Conservation (phyloP, 371 early-diverging fungal species). For the Saksenaea oblongispora region DNA sequence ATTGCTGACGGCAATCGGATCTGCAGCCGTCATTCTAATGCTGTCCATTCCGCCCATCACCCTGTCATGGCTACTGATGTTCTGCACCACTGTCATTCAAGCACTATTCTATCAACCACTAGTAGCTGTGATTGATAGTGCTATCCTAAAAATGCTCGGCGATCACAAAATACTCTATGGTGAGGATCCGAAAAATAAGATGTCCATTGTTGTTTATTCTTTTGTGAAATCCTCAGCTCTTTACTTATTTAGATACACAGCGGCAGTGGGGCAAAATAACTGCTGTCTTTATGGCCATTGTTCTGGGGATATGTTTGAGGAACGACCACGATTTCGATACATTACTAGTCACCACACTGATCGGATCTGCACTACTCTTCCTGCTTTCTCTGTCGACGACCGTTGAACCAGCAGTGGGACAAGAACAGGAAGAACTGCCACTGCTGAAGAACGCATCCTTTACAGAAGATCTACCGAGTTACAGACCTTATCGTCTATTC, state of each 20-base stretch:
- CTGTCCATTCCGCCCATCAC: conserved; percentile 36
- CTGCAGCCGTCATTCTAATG: conserved; percentile 29
- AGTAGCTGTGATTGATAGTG: conserved; percentile 21
- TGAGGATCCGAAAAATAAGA: not conserved
- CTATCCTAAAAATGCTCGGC: conserved; percentile 28
- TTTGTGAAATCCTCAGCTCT: too few relatives aligned
- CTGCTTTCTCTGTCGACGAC: conserved; percentile 40
- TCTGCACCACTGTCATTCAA: conserved; percentile 31
- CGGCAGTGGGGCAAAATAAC: conserved; percentile 36
- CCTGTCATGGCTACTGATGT: conserved; percentile 27
- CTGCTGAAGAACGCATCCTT: conserved; percentile 12
- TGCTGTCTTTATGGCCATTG: conserved; percentile 29
- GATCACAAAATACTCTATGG: conserved; percentile 22
- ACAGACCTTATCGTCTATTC: conserved; percentile 23
- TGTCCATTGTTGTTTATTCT: too few relatives aligned
- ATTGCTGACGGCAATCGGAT: conserved; percentile 37
- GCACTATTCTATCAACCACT: conserved; percentile 32
- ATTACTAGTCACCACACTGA: conserved; percentile 33
- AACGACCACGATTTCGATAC: conserved; percentile 52
- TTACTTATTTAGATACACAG: conserved; percentile 17
- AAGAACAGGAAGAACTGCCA: conserved; percentile 25
- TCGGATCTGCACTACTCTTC: conserved; percentile 37
- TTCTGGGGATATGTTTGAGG: conserved; percentile 38
- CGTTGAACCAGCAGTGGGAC: conserved; percentile 11
- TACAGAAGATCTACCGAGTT: not conserved